Conservation (phyloP, 495 filamentous ascomycete species). For the Penicillium cataractarum region DNA sequence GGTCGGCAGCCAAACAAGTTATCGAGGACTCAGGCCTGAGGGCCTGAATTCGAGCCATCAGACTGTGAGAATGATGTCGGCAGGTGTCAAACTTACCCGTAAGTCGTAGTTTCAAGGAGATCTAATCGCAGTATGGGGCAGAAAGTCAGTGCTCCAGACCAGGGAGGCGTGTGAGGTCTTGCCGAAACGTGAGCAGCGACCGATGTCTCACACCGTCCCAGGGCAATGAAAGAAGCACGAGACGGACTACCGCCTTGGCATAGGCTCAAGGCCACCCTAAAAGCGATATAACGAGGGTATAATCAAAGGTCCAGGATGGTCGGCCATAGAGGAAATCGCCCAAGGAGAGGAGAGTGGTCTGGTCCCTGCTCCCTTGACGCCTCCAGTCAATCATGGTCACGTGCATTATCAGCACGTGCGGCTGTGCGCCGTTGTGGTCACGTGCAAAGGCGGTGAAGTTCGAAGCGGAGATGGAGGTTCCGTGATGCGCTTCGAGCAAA, state of each 20-base stretch:
- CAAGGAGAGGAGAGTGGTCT: constrained; percentile 27
- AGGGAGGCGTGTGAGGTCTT: constrained; percentile 44
- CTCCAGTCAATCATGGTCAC: constrained; percentile 20
- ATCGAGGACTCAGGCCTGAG: constrained; percentile 3
- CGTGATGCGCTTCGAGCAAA: constrained; percentile 25
- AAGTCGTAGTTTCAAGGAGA: constrained; percentile 7
- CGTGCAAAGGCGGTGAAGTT: constrained; percentile 18
- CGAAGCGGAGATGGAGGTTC: constrained; percentile 23
- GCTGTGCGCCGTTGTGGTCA: constrained; percentile 18
- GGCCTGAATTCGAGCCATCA: constrained; percentile 5
- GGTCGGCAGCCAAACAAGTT: constrained; percentile 22
- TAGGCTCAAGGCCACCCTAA: constrained; percentile 38
- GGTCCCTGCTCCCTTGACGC: constrained; percentile 32
- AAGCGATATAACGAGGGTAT: constrained; percentile 26
- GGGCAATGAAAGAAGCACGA: constrained; percentile 36
- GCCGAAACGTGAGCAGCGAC: constrained; percentile 38
- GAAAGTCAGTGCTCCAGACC: constrained; percentile 31
- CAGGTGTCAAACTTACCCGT: constrained; percentile 19
- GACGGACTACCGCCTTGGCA: constrained; percentile 43
- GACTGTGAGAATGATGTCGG: neutral
- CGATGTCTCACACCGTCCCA: constrained; percentile 35
- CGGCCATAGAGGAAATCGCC: constrained; percentile 34
- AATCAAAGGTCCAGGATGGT: constrained; percentile 31
- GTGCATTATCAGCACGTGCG: constrained; percentile 26
- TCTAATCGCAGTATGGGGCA: constrained; percentile 5